These are phyloP conservation scores for Acephala macrosclerotiorum DNA, from an alignment of 2,329 filamentous ascomycete species.

Conservation along the genomic window DNA sequence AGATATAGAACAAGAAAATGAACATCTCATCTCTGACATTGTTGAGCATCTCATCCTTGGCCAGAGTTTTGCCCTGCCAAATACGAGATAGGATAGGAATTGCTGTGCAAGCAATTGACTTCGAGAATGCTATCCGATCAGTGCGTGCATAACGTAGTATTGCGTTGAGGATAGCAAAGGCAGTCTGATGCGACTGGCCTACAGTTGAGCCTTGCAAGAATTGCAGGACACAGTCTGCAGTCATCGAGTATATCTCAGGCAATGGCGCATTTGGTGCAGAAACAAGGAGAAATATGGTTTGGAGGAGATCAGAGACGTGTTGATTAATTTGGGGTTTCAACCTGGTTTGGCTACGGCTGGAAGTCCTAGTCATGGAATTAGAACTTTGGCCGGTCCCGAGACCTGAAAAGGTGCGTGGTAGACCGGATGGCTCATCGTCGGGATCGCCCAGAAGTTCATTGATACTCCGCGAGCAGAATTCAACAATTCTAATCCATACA, in stretches of 20 bases:
- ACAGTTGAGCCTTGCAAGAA: constrained; percentile 68
- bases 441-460: constrained; percentile 51
- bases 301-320: constrained; percentile 62
- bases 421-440: constrained; percentile 24
- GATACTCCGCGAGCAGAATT: constrained; percentile 72
- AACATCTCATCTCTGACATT: constrained; percentile 80
- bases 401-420: constrained; percentile 33
- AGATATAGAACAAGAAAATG: constrained; percentile 71
- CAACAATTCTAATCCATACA: constrained; percentile 43
- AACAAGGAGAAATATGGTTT: constrained; percentile 70
- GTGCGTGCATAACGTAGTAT: constrained; percentile 71
- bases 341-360: constrained; percentile 42
- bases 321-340: constrained; percentile 41
- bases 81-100: constrained; percentile 76
- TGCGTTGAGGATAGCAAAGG: constrained; percentile 78
- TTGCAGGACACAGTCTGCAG: constrained; percentile 63
- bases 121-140: constrained; percentile 71
- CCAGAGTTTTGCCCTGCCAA: constrained; percentile 76
- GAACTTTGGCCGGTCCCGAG: constrained; percentile 26
- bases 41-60: constrained; percentile 62
- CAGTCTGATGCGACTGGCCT: constrained; percentile 71
- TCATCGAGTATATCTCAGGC: constrained; percentile 58
- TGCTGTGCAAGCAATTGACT: constrained; percentile 62
- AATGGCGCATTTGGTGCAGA: constrained; percentile 74
- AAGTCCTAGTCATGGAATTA: constrained; percentile 35